These are phyloP conservation scores for Gloeopeniophorella convolvens DNA, from an alignment of 768 basidiomycete species.

Conservation along the genomic window DNA sequence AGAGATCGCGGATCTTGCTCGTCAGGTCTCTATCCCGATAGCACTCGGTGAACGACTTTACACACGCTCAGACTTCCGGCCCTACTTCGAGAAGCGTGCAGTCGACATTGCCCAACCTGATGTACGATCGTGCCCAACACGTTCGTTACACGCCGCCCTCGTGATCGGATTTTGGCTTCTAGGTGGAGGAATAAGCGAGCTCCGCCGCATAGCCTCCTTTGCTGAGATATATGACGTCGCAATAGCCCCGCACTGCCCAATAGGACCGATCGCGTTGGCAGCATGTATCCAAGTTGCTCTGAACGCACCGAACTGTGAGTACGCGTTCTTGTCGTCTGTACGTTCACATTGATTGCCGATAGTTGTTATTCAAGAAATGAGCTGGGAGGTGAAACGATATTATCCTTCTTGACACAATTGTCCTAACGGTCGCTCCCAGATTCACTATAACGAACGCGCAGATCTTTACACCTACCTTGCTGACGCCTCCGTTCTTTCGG, in stretches of 20 bases:
- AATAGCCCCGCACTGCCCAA: constrained; percentile 65
- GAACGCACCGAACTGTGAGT: constrained; percentile 52
- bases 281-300: constrained; percentile 62
- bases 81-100: constrained; percentile 55
- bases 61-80: constrained; percentile 55
- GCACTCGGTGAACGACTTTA: constrained; percentile 60
- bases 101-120: constrained; percentile 70
- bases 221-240: constrained; percentile 68
- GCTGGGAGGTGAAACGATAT: constrained; percentile 39
- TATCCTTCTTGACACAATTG: no score
- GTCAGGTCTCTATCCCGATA: constrained; percentile 51
- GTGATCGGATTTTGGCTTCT: constrained; percentile 41
- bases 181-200: constrained; percentile 55
- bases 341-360: not conserved
- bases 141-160: not conserved
- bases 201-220: constrained; percentile 50
- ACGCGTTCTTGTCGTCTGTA: not conserved
- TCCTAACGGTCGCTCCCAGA: no score
- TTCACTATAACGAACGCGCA: constrained; percentile 57
- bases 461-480: constrained; percentile 58
- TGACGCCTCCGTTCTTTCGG: constrained; percentile 45
- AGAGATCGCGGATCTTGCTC: constrained; percentile 55
- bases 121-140: constrained; percentile 29
- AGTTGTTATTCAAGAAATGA: constrained; percentile 65
- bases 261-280: constrained; percentile 66